Base-by-base conservation (phyloP, 164 flowering plant genomes). In the Kingdonia uniflora region DNA sequence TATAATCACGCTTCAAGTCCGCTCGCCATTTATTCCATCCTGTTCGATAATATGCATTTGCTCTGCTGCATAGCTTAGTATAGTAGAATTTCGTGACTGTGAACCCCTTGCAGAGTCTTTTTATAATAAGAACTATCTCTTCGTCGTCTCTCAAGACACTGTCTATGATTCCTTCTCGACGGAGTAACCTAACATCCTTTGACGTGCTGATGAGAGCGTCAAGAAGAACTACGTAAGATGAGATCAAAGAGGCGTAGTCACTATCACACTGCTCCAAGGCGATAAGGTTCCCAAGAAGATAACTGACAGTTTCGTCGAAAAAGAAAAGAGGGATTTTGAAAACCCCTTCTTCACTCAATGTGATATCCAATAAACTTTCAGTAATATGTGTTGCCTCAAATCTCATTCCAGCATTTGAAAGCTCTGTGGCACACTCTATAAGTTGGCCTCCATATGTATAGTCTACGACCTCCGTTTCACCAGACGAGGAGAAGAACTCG, bases 11-110 rank as follows among this genome's bases (percentile, higher is more conserved):
- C 44, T 19, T 45, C 52, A 63, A 45, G 19, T 8, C 25, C 7
- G 62, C 62, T 25, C 41, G 19, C 53, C 57, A 57, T 52, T 16
- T 57, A n/a, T 63, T 24, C 62, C 67, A 57, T 2, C 33, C 47
- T 0, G 14, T 41, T 19, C 37, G 19, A 42, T n/a, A 52, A 13
- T 52, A 57, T 19, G 20, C 8, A 41, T 63, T 63, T 5, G 49
- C 46, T 35, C 51, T 48, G 19, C 26, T 15, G 47, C 42, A 57
- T 0, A 63, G 54, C 19, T 24, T 47, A 11, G n/a, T 53, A 24
- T 52, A 52, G 17, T 24, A 16, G 26, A 52, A 57, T 3, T 21
- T 21, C 2, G 22, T 24, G 2, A 44, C 35, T 15, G 14, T 25
- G 14, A 45, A 47, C 19, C 60, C 65, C 19, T 42, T 50, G 19